A percentile compares a stretch with the other conserved stretches of the same genome.
phyloP scores from a whole-genome alignment of 1,284 basidiomycete species.

The Microbotryum lychnidis-dioicae region DNA sequence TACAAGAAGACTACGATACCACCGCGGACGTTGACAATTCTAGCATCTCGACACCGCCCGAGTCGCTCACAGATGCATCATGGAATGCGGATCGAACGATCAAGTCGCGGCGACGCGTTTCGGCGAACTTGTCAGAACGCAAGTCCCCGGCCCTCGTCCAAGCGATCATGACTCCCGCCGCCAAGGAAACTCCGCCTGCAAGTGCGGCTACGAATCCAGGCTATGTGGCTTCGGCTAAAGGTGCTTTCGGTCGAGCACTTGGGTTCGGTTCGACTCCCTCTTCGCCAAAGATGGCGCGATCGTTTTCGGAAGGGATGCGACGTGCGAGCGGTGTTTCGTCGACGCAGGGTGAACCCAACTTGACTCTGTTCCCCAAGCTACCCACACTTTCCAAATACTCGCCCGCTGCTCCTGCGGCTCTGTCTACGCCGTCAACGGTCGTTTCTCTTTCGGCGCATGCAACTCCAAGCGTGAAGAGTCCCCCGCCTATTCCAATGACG shows the following conservation, averaged over 20 bases:
- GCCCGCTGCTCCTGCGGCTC: constrained; percentile 14
- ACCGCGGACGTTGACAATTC: not conserved
- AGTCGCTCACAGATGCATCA: not conserved
- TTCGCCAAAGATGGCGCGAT: constrained; percentile 4
- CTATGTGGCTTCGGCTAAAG: constrained; percentile 22
- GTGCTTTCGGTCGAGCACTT: constrained; percentile 27
- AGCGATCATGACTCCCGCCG: too few species aligned
- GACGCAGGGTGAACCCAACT: constrained; percentile 9
- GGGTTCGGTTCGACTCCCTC: constrained; percentile 14
- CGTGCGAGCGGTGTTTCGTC: not conserved
- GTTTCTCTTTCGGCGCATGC: constrained; percentile 14
- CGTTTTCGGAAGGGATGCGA: constrained; percentile 10
- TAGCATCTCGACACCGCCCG: not conserved
- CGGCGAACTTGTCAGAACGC: not conserved
- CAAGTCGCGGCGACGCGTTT: not conserved
- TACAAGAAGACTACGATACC: not conserved
- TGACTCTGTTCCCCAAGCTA: constrained; percentile 22
- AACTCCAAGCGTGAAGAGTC: not conserved
- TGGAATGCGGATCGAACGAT: not conserved
- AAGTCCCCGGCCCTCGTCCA: not conserved
- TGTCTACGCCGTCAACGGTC: constrained; percentile 13
- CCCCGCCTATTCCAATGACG: not conserved
- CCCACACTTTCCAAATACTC: constrained; percentile 22
- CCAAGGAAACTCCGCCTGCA: not conserved
- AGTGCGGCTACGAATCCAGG: not conserved